These are phyloP conservation scores for Diplotaxis tenuifolia DNA, from an alignment of 345 rosid species.

Conservation along the genomic window DNA sequence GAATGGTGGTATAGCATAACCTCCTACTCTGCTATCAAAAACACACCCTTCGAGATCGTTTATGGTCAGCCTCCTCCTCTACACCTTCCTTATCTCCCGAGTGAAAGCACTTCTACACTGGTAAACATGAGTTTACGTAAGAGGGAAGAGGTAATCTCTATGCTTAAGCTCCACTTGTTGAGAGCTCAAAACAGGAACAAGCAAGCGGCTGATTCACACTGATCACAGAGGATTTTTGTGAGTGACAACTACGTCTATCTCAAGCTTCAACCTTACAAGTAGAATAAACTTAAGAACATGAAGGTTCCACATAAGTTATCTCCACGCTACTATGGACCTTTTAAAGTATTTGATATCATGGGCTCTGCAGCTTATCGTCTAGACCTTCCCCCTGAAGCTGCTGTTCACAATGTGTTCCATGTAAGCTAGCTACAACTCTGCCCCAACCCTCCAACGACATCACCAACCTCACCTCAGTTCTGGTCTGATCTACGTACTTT, in stretches of 20 bases:
- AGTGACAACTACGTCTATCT: not conserved
- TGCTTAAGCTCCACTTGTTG: not conserved
- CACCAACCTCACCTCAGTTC: not conserved
- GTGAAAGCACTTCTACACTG: not conserved
- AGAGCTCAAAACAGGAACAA: not conserved
- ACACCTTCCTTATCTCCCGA: not conserved
- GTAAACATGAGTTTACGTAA: not conserved
- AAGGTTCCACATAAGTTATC: not conserved
- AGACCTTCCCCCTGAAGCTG: rapidly evolving
- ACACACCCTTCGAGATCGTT: not conserved
- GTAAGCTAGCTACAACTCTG: not conserved
- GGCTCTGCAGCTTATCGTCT: not conserved
- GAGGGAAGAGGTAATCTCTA: not conserved
- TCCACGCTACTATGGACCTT: not conserved
- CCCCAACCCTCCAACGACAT: not conserved
- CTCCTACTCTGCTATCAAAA: not conserved
- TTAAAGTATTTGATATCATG: not conserved
- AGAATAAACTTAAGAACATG: not conserved
- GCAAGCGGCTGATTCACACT: not conserved
- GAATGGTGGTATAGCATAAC: not conserved
- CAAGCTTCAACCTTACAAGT: not conserved
- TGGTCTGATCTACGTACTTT: not conserved
- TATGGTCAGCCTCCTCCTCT: not conserved
- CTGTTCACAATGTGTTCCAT: not conserved
- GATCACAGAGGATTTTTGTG: not conserved